Evolutionary conservation across 2,329 filamentous ascomycete species (phyloP).

Genomic region (Neopestalotiopsis rosae): DNA sequence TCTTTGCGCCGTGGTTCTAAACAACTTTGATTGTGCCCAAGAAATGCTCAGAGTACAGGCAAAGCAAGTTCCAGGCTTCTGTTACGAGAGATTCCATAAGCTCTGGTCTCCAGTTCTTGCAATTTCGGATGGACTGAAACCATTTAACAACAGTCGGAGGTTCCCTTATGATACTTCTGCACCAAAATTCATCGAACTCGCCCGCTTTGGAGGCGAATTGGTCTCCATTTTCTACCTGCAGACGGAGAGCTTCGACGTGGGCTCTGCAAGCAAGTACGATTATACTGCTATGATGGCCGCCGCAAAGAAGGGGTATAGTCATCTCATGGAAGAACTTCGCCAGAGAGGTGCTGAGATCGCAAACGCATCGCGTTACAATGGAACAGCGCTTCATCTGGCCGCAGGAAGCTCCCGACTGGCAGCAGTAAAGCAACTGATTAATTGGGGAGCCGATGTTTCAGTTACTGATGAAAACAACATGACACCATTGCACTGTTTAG

Average conservation of each 20-base stretch:
- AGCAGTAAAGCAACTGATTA: not conserved
- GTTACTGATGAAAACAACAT: too few relatives aligned
- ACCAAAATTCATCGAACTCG: too few relatives aligned
- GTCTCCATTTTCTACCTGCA: not conserved
- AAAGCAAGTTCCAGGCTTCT: not conserved
- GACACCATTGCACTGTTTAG: too few relatives aligned
- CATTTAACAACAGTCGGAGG: too few relatives aligned
- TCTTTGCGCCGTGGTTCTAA: not conserved
- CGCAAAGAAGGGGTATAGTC: not conserved
- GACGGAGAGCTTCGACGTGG: not conserved
- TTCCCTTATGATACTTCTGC: too few relatives aligned
- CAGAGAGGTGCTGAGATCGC: not conserved
- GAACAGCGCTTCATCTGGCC: not conserved
- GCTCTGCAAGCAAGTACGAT: too few relatives aligned
- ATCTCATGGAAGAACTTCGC: not conserved
- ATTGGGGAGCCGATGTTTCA: not conserved
- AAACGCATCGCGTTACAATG: too few relatives aligned
- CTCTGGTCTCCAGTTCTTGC: too few relatives aligned
- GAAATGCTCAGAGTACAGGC: not conserved
- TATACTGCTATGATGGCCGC: not conserved
- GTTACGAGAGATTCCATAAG: not conserved
- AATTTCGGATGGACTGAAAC: not conserved
- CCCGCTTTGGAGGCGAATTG: not conserved
- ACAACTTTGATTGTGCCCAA: not conserved
- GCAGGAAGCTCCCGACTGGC: not conserved